Evolutionary conservation across 352 stramenopile genomes (phyloP).

Genomic region (Phytophthora europaea): DNA sequence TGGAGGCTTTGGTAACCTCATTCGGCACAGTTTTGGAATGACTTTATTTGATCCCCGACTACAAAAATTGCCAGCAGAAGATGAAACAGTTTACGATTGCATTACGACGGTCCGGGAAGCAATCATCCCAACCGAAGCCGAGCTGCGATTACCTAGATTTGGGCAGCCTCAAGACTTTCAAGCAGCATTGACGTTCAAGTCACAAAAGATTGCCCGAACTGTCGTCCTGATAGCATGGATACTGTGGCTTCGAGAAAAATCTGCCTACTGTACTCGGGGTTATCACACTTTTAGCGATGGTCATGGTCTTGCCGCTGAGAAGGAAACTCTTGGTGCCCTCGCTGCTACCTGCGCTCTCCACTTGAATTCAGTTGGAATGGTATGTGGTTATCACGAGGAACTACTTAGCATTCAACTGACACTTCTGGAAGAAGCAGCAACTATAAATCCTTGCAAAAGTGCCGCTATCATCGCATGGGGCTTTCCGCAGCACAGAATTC

Average conservation of each 20-base stretch:
- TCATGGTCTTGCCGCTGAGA: background rate
- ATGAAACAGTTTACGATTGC: conserved; percentile 11
- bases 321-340: conserved; percentile 25
- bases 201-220: conserved; percentile 41
- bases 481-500: conserved; percentile 38
- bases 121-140: background rate
- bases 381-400: conserved; percentile 35
- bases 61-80: background rate
- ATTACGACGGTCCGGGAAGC: conserved; percentile 10
- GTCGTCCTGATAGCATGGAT: conserved; percentile 44
- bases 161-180: background rate
- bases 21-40: conserved; percentile 18
- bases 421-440: conserved; percentile 47
- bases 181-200: conserved; percentile 2
- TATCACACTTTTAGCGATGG: conserved; percentile 13
- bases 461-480: conserved; percentile 42
- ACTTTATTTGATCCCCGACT: conserved; percentile 9
- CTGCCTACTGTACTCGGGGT: conserved; percentile 31
- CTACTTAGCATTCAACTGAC: conserved; percentile 44
- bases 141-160: conserved; percentile 12
- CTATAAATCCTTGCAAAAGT: conserved; percentile 37
- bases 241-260: conserved; percentile 56
- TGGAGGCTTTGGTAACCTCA: background rate
- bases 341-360: conserved; percentile 55
- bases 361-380: conserved; percentile 34